These are phyloP conservation scores for Suillus discolor DNA, from an alignment of 768 basidiomycete genomes.

Conservation along the genomic window DNA sequence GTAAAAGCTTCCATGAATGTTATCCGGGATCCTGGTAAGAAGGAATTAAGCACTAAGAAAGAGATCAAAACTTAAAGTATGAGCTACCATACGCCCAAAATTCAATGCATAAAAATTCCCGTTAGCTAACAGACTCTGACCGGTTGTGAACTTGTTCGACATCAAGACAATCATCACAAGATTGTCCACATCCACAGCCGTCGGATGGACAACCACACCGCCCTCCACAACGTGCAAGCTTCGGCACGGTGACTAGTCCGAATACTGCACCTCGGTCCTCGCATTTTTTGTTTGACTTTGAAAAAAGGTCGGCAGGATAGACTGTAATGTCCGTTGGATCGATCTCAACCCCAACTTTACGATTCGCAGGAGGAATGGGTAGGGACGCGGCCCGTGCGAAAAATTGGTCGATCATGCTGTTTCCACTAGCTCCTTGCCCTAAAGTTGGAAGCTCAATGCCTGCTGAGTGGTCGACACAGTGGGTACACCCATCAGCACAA, in stretches of 20 bases:
- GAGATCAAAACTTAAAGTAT: not conserved
- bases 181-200: slow-evolving; percentile 55
- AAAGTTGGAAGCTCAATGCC: slow-evolving; percentile 46
- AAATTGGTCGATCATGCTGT: slow-evolving; percentile 59
- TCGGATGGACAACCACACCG: slow-evolving; percentile 58
- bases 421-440: slow-evolving; percentile 13
- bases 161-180: slow-evolving; percentile 57
- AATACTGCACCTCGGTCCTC: slow-evolving; percentile 47
- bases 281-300: slow-evolving; percentile 33
- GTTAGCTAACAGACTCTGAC: not conserved
- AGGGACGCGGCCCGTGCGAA: slow-evolving; percentile 69
- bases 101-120: not conserved
- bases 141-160: not conserved
- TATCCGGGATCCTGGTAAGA: not conserved
- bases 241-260: slow-evolving; percentile 58
- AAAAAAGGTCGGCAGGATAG: slow-evolving; percentile 42
- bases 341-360: slow-evolving; percentile 40
- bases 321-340: slow-evolving; percentile 56
- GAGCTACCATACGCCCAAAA: not conserved
- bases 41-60: not conserved
- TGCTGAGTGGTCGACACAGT: slow-evolving; percentile 58
- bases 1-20: not conserved
- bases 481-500: slow-evolving; percentile 55
- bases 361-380: slow-evolving; percentile 55
- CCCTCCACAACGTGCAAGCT: slow-evolving; percentile 69